Evolutionary conservation across 2,329 filamentous ascomycete genomes (phyloP).

Genomic region (Pseudogymnoascus sp.): DNA sequence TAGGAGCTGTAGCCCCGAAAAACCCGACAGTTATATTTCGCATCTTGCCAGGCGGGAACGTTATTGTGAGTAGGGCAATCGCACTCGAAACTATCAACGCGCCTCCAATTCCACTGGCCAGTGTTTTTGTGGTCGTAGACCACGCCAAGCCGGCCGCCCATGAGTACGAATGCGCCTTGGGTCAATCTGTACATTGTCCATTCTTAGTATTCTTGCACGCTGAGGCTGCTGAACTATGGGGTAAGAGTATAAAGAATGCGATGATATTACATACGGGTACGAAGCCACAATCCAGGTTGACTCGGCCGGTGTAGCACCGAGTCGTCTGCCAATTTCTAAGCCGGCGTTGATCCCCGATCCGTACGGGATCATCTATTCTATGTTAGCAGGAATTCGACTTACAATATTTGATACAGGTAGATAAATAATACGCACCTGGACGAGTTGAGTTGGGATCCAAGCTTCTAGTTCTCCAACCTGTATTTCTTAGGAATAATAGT

Average conservation of each 20-base stretch:
- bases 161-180: conserved; percentile 46
- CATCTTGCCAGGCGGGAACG: conserved; percentile 38
- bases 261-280: conserved; percentile 28
- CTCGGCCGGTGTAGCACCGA: conserved; percentile 20
- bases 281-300: conserved; percentile 36
- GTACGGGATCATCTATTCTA: conserved; percentile 8
- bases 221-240: background rate
- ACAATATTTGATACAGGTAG: background rate
- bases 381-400: background rate
- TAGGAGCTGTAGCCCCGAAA: conserved; percentile 41
- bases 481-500: background rate
- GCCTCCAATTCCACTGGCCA: conserved; percentile 44
- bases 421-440: background rate
- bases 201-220: conserved; percentile 9
- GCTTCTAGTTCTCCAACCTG: background rate
- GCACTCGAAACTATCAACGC: conserved; percentile 47
- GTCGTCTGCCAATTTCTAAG: background rate
- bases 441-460: conserved; percentile 1
- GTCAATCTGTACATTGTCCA: conserved; percentile 32
- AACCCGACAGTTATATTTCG: conserved; percentile 40
- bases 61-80: conserved; percentile 42
- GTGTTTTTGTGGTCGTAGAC: conserved; percentile 46
- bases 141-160: conserved; percentile 45
- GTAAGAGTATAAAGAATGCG: background rate
- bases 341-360: background rate